Conservation (phyloP, 768 basidiomycete species). For the Tubosaeta sp. region DNA sequence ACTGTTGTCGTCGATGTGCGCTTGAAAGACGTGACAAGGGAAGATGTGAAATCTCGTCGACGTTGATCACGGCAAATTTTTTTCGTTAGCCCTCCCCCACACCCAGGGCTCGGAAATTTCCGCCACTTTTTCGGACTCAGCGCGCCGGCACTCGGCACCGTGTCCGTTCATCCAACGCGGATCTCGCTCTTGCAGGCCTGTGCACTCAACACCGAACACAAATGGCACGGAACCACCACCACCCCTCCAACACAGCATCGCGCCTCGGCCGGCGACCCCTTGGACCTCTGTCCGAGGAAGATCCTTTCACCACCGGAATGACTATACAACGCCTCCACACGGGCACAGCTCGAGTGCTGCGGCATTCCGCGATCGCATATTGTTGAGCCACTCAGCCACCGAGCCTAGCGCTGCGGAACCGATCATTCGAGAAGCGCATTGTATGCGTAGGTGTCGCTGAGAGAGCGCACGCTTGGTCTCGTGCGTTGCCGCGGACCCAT, state of each 20-base stretch:
- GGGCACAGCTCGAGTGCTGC: neutral
- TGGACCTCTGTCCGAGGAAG: neutral
- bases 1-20: constrained; percentile 29
- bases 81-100: constrained; percentile 1
- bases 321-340: neutral
- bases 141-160: constrained; percentile 2
- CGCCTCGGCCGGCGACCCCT: neutral
- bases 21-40: constrained; percentile 23
- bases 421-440: neutral
- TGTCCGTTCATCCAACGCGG: neutral
- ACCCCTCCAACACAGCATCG: neutral
- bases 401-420: neutral
- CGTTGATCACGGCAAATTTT: constrained; percentile 17
- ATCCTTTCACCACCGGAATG: neutral
- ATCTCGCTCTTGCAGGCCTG: too few relatives aligned
- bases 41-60: neutral
- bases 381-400: neutral
- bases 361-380: neutral
- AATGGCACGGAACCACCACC: neutral
- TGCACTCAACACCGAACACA: neutral
- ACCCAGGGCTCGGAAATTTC: constrained; percentile 14
- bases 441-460: neutral
- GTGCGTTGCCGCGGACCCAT: neutral
- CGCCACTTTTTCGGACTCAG: constrained; percentile 20
- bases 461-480: neutral